phyloP scores from a whole-genome alignment of 345 rosid species.

The Lumnitzera littorea region DNA sequence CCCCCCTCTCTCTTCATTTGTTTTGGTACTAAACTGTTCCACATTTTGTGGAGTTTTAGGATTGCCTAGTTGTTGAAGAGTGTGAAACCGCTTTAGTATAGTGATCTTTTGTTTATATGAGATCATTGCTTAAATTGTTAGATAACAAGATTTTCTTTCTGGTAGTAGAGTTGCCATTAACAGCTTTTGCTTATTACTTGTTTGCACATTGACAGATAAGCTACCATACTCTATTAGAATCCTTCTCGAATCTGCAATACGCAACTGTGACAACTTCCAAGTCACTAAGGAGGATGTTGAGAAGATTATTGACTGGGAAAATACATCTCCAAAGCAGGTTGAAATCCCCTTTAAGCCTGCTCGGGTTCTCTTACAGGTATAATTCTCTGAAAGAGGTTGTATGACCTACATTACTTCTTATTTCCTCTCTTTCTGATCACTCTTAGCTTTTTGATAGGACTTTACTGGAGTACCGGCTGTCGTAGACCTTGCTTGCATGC shows the following conservation, averaged over 20 bases:
- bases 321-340: slow-evolving; percentile 48
- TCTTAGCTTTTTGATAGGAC: slow-evolving; percentile 33
- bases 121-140: not conserved
- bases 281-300: slow-evolving; percentile 79
- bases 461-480: slow-evolving; percentile 87
- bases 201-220: slow-evolving; percentile 29
- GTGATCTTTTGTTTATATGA: not conserved
- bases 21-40: too few species aligned
- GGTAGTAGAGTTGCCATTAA: not conserved
- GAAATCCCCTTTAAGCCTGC: slow-evolving; percentile 94
- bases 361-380: slow-evolving; percentile 74
- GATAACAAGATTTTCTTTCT: too few species aligned
- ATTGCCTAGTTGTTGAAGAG: too few species aligned
- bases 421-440: too few species aligned
- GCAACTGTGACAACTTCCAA: slow-evolving; percentile 78
- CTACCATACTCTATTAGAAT: slow-evolving; percentile 73
- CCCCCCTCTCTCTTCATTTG: too few species aligned
- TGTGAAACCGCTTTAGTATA: not conserved
- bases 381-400: not conserved
- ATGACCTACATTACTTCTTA: not conserved
- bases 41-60: too few species aligned
- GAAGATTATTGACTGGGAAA: slow-evolving; percentile 84
- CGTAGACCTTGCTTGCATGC: slow-evolving; percentile 89
- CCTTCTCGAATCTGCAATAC: slow-evolving; percentile 78
- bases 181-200: not conserved